These are phyloP conservation scores for Sporisorium reilianum DNA, from an alignment of 1,284 basidiomycete genomes.

Conservation along the genomic window DNA sequence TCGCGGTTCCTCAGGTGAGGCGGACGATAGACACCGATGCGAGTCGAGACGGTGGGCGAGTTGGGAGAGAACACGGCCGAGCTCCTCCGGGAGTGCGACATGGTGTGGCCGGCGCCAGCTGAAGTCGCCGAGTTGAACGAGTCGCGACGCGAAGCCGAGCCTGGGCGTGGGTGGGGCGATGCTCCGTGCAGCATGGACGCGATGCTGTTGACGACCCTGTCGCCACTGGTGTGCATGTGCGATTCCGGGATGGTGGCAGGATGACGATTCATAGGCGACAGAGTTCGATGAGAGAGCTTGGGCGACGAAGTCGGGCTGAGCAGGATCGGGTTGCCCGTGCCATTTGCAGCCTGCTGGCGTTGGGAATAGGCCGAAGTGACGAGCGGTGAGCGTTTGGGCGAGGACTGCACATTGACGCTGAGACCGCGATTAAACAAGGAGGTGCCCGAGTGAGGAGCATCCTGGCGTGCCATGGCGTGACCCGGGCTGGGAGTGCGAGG, in stretches of 20 bases:
- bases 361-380: constrained; percentile 16
- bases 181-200: constrained; percentile 36
- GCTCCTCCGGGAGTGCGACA: constrained; percentile 48
- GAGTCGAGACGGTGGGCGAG: constrained; percentile 32
- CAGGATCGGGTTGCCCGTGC: constrained; percentile 15
- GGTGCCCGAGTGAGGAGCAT: constrained; percentile 11
- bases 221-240: constrained; percentile 18
- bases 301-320: constrained; percentile 39
- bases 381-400: constrained; percentile 46
- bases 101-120: constrained; percentile 31
- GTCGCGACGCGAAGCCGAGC: constrained; percentile 40
- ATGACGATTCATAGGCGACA: constrained; percentile 36
- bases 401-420: constrained; percentile 31
- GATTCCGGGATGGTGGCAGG: constrained; percentile 32
- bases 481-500: constrained; percentile 41
- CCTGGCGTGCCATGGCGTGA: constrained; percentile 16
- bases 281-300: constrained; percentile 42
- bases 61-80: constrained; percentile 45
- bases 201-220: constrained; percentile 44
- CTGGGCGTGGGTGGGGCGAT: constrained; percentile 21
- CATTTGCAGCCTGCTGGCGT: constrained; percentile 14
- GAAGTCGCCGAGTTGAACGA: constrained; percentile 44
- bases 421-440: constrained; percentile 39
- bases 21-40: constrained; percentile 56
- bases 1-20: constrained; percentile 56